Conservation (phyloP, 352 stramenopile genomes). For the Phytophthora pini region DNA sequence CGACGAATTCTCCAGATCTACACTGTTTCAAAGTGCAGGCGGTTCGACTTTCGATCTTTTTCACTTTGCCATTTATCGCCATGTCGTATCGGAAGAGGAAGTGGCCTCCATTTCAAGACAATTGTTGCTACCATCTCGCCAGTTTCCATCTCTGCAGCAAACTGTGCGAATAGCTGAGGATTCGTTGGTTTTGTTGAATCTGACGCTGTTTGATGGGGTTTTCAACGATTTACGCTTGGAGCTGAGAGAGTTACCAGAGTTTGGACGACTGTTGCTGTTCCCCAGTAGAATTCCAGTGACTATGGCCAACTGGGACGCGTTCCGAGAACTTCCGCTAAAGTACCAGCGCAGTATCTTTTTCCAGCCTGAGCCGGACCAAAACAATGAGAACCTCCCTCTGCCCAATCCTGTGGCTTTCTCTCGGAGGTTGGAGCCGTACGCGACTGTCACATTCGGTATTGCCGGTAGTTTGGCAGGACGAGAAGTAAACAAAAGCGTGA, state of each 20-base stretch:
- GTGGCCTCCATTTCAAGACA: constrained; percentile 34
- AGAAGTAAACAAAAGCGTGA: constrained; percentile 36
- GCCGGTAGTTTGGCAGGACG: constrained; percentile 37
- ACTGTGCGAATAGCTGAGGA: constrained; percentile 55
- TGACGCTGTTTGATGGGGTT: constrained; percentile 64
- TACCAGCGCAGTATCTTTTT: constrained; percentile 66
- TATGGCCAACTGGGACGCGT: constrained; percentile 42
- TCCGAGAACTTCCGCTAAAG: constrained; percentile 50
- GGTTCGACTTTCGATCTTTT: constrained; percentile 72
- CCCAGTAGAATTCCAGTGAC: constrained; percentile 55
- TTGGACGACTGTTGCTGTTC: constrained; percentile 59
- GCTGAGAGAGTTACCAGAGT: constrained; percentile 49
- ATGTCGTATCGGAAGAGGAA: constrained; percentile 35
- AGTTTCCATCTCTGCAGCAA: constrained; percentile 41
- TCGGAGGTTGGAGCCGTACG: constrained; percentile 44
- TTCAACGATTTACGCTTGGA: constrained; percentile 69
- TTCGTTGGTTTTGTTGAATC: constrained; percentile 48
- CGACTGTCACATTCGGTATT: constrained; percentile 42
- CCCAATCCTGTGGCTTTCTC: constrained; percentile 46
- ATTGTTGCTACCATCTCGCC: constrained; percentile 47
- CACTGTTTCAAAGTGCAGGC: constrained; percentile 51
- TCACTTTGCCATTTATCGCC: constrained; percentile 72
- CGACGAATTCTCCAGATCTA: constrained; percentile 27
- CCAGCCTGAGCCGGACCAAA: constrained; percentile 45
- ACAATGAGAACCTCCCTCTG: constrained; percentile 53